Base-by-base conservation (phyloP, 2,329 filamentous ascomycete species). In the Aspergillus calidoustus region DNA sequence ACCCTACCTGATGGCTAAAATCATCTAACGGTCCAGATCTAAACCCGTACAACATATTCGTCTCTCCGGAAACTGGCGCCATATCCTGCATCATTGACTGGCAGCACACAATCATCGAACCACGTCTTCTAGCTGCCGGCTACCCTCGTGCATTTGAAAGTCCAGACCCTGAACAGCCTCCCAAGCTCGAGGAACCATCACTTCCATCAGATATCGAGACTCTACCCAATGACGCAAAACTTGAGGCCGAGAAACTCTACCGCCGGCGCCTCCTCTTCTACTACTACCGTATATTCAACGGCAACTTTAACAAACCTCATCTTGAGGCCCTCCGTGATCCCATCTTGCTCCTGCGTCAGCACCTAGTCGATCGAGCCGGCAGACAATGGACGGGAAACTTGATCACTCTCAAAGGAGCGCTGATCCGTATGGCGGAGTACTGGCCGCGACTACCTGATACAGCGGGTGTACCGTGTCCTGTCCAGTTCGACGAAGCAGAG, bases 21-120 rank as follows among this genome's bases (percentile, higher is more conserved):
- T 38, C 8, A 8, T 13, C 31, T 38, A 38, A 38, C 31, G 13
- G 9, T 38, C 31, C 31, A 38, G 69, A 71, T 50, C 61, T 71
- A 15, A 69, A 61, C 50, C 66, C 66, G 7, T 64, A 52, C 34
- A 71, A 71, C 56, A 59, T 71, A 23, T 69, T 66, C 53, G 59
- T 71, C 2, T 66, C 41, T n/a, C 62, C 68, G 3, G 64, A 69
- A n/a, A 58, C 66, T 4, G 60, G 62, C 23, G 58, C 59, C 15
- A 47, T 70, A 23, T 63, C 66, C 34, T 71, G 62, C 43, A 66
- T 71, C 19, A 68, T 69, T 49, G 66, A 68, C 44, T 72, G 69
- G 71, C 71, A 72, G 34, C 66, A 72, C 52, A 63, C 66, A 6
- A 15, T 56, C 44, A 48, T 71, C 31, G 54, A 59, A 28, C 25